phyloP scores from a whole-genome alignment of 495 filamentous ascomycete genomes.

The Podospora bellae-mahoneyi region DNA sequence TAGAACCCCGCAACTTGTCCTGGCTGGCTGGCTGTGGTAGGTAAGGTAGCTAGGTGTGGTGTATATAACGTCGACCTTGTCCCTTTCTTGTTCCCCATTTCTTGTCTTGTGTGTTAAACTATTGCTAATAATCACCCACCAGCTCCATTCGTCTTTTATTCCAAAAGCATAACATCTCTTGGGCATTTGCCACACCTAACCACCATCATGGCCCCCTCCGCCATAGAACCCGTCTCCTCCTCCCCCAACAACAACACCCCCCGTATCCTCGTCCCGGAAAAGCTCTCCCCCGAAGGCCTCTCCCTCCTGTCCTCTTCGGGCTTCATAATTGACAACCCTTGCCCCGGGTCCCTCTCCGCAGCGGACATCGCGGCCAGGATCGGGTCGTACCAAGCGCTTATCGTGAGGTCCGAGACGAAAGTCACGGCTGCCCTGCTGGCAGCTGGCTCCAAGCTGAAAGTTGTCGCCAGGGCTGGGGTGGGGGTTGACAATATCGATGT shows the following conservation, averaged over 20 bases:
- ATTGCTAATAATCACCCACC: background rate
- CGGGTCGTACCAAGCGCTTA: constrained; percentile 60
- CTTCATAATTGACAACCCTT: constrained; percentile 57
- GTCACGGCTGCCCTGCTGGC: constrained; percentile 58
- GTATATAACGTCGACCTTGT: background rate
- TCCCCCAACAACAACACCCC: constrained; percentile 11
- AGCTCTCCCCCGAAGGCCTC: constrained; percentile 69
- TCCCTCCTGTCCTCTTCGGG: constrained; percentile 50
- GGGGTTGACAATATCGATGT: constrained; percentile 77
- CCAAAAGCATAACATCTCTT: too few relatives aligned
- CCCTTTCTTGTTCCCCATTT: background rate
- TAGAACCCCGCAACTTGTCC: background rate
- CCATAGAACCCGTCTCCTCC: constrained; percentile 20
- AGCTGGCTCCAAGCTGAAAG: constrained; percentile 59
- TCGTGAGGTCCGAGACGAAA: constrained; percentile 70
- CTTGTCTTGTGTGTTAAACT: background rate
- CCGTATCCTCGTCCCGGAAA: constrained; percentile 67
- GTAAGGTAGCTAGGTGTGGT: background rate
- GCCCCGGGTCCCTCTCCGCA: constrained; percentile 52
- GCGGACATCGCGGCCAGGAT: constrained; percentile 58
- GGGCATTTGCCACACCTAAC: background rate
- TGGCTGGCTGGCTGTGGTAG: background rate
- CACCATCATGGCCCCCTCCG: constrained; percentile 38
- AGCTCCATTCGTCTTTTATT: too few relatives aligned
- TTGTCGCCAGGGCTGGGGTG: constrained; percentile 71